phyloP scores from a whole-genome alignment of 192 early-diverging fungal species.

The Dissophora globulifera region DNA sequence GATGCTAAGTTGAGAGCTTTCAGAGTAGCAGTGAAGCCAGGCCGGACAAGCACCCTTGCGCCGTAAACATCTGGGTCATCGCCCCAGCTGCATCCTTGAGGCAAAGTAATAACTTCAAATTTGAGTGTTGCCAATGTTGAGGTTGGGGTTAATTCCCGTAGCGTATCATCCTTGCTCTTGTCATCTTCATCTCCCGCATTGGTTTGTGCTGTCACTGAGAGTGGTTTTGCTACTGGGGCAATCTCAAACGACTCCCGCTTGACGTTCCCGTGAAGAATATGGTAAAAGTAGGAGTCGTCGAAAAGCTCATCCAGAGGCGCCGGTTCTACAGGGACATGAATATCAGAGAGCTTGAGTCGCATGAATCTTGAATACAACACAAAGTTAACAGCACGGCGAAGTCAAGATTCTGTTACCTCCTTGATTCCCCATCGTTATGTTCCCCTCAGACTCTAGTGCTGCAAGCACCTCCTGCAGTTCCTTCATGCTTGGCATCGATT shows the following conservation, averaged over 20 bases:
- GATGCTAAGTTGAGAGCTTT: slow-evolving; percentile 27
- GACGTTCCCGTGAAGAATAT: slow-evolving; percentile 31
- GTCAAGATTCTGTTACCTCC: too few species aligned
- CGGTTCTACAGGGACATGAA: slow-evolving; percentile 16
- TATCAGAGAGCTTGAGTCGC: too few species aligned
- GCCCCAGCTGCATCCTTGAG: slow-evolving; percentile 35
- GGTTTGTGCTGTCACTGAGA: too few species aligned
- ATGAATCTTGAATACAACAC: too few species aligned
- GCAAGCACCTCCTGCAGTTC: slow-evolving; percentile 43
- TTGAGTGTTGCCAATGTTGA: neutral
- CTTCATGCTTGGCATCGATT: slow-evolving; percentile 42
- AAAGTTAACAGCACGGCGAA: neutral
- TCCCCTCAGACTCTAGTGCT: slow-evolving; percentile 35
- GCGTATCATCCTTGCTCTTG: too few species aligned
- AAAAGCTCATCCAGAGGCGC: slow-evolving; percentile 42
- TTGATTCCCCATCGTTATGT: slow-evolving; percentile 33
- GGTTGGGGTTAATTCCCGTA: too few species aligned
- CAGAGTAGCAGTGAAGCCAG: slow-evolving; percentile 29
- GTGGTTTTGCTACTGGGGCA: too few species aligned
- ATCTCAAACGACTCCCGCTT: slow-evolving; percentile 10
- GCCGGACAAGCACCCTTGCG: slow-evolving; percentile 18
- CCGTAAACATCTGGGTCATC: slow-evolving; percentile 42
- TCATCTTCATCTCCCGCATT: too few species aligned
- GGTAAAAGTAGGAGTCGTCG: slow-evolving; percentile 43
- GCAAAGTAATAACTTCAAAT: slow-evolving; percentile 26